phyloP scores from a whole-genome alignment of 1,139 yeast species.

The Meyerozyma athensensis region DNA sequence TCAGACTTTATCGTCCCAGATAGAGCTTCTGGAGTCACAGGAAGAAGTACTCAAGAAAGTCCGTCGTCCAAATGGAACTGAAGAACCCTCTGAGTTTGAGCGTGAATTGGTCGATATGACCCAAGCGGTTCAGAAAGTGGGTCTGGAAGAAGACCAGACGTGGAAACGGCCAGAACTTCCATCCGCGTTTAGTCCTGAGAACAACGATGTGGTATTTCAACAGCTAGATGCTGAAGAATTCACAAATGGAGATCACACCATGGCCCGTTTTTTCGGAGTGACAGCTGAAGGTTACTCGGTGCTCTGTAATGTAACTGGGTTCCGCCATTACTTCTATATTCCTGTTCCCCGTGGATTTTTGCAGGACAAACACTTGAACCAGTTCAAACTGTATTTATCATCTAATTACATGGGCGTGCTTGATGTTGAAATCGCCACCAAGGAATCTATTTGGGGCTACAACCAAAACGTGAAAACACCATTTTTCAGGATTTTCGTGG shows the following conservation, averaged over 20 bases:
- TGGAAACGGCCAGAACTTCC: constrained; percentile 64
- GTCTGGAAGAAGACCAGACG: constrained; percentile 42
- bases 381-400: constrained; percentile 46
- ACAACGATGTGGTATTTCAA: constrained; percentile 67
- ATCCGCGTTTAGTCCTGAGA: constrained; percentile 40
- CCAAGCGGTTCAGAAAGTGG: constrained; percentile 27
- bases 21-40: constrained; percentile 26
- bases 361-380: constrained; percentile 45
- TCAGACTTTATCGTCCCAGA: constrained; percentile 21
- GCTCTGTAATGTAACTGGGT: constrained; percentile 84
- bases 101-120: constrained; percentile 61
- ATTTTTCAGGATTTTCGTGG: constrained; percentile 68
- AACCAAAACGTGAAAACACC: constrained; percentile 75
- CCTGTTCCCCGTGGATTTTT: constrained; percentile 84
- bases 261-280: constrained; percentile 87
- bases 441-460: constrained; percentile 93
- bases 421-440: constrained; percentile 58
- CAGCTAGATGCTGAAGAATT: constrained; percentile 95
- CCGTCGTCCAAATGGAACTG: constrained; percentile 30
- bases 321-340: constrained; percentile 83
- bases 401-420: constrained; percentile 53
- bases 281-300: constrained; percentile 85
- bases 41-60: constrained; percentile 33
- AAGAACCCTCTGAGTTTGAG: constrained; percentile 60
- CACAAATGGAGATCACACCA: constrained; percentile 48